These are phyloP conservation scores for Monosporozyma aerobia DNA, from an alignment of 805 yeast genomes.

Conservation along the genomic window DNA sequence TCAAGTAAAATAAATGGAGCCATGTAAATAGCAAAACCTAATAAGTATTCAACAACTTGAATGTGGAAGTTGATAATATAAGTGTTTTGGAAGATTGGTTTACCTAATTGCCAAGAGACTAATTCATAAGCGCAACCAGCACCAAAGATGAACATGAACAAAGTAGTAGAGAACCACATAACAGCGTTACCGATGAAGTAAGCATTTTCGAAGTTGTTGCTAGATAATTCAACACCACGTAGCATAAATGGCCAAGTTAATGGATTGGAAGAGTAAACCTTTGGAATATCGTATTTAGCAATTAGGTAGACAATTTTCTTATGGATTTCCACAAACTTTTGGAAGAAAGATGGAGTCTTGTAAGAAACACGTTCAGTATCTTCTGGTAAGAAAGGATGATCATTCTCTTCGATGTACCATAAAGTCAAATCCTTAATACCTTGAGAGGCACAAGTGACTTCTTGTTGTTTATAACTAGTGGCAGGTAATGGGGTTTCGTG, in stretches of 20 bases:
- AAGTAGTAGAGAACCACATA: slow-evolving; percentile 65
- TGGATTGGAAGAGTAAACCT: slow-evolving; percentile 63
- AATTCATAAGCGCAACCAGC: slow-evolving; percentile 37
- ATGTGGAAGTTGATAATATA: slow-evolving; percentile 54
- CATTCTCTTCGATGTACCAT: slow-evolving; percentile 71
- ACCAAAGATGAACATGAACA: slow-evolving; percentile 40
- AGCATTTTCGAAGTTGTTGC: slow-evolving; percentile 41
- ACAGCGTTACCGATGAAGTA: slow-evolving; percentile 72
- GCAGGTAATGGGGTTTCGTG: slow-evolving; percentile 63
- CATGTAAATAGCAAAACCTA: slow-evolving; percentile 71
- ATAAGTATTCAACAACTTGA: slow-evolving; percentile 48
- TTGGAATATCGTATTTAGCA: slow-evolving; percentile 56
- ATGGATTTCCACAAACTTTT: slow-evolving; percentile 58
- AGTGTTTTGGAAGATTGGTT: slow-evolving; percentile 39
- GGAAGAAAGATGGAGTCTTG: slow-evolving; percentile 42
- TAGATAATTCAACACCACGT: slow-evolving; percentile 80
- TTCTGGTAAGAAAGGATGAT: slow-evolving; percentile 37
- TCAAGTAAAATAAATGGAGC: slow-evolving; percentile 77
- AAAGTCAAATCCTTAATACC: slow-evolving; percentile 52
- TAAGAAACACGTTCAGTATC: slow-evolving; percentile 47
- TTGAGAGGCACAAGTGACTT: slow-evolving; percentile 69
- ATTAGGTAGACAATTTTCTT: slow-evolving; percentile 67
- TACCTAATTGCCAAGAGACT: slow-evolving; percentile 59
- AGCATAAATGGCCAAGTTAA: slow-evolving; percentile 62
- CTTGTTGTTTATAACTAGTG: slow-evolving; percentile 80